Evolutionary conservation across 1,284 basidiomycete species (phyloP), one percentile per base, ranked within the genome.

Genomic region (Singerocomus inundabilis): DNA sequence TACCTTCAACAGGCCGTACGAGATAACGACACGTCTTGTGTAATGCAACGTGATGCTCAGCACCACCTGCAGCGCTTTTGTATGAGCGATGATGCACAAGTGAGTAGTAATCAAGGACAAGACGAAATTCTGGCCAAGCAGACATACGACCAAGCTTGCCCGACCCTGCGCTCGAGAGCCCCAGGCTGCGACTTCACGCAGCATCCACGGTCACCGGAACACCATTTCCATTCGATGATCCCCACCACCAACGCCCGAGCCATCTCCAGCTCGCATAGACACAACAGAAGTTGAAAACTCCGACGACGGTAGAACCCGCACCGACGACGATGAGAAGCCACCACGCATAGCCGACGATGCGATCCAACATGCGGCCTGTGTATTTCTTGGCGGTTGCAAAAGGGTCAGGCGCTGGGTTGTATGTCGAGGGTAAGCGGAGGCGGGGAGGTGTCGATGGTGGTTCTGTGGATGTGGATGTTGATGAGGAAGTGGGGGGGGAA

Each of bases 341-440:
- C 91, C 92, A 93, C 21, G 77, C 62, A 52, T 82, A 75, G 5
- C 92, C 92, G 46, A 94, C 67, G 37, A 85, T 53, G 39, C 89
- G 80, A 63, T 92, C 93, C 45, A 92, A 69, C 2, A 68, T 58
- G 31, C 81, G 76, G 6, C 92, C 92, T 0, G 69, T 67, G 59
- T 78, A 80, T 41, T 77, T 78, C 70, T 91, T 90, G 44, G 80
- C 41, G 9, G 58, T 69, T 30, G 82, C 80, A 31, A 65, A 61
- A 4, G 76, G 72, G 65, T 85, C 83, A 5, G 80, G 78, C 0
- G 56, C 64, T 6, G 82, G 82, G 3, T 53, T 61, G 60, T 78
- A 86, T 15, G 65, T 57, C 15, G 69, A 53, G 7, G 84, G 82
- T 16, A 88, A 74, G 29, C 65, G 70, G 36, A 85, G 74, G 10